Base-by-base conservation (phyloP, 1,139 yeast genomes). In the Komagataea norvegica region DNA sequence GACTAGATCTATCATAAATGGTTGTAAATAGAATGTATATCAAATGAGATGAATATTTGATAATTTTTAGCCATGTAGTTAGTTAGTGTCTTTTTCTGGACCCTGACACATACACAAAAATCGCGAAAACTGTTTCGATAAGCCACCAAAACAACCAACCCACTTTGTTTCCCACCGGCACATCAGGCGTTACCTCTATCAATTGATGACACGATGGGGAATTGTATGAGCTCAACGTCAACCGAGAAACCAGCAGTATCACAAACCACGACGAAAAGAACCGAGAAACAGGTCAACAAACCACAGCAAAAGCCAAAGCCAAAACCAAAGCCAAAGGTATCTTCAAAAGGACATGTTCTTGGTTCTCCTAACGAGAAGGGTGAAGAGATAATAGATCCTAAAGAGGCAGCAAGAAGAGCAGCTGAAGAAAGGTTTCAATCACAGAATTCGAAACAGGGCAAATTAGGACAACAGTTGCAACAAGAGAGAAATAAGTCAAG, bases 321-420 rank as follows among this genome's bases (percentile, higher is more conserved):
- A 29, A 13, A 25, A n/a, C 21, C 11, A 9, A 18, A 18, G 13
- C 34, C 29, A 25, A 31, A 25, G 15, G 30, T 16, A 7, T 24
- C 33, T 10, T 34, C 43, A 19, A 25, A 42, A 17, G 44, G 44
- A 6, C 40, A 25, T 15, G 34, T 33, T 10, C 36, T 41, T 5
- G 44, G 44, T 6, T 7, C 29, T 8, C 27, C 18, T n/a, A 21
- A 25, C 21, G 31, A n/a, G 14, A 11, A n/a, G 29, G 31, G 4
- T n/a, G 10, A 14, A 18, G n/a, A 11, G 27, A 6, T 23, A 10
- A 24, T 23, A 4, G 36, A 35, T 24, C 36, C 42, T 8, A 35
- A 33, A 77, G 91, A 87, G 47, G 82, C 79, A 64, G 89, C 91
- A 68, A 74, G 82, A 65, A 79, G 78, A 62, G 83, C 81, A 68